Evolutionary conservation across 345 rosid genomes (phyloP).

Genomic region (Citrus hindsii): DNA sequence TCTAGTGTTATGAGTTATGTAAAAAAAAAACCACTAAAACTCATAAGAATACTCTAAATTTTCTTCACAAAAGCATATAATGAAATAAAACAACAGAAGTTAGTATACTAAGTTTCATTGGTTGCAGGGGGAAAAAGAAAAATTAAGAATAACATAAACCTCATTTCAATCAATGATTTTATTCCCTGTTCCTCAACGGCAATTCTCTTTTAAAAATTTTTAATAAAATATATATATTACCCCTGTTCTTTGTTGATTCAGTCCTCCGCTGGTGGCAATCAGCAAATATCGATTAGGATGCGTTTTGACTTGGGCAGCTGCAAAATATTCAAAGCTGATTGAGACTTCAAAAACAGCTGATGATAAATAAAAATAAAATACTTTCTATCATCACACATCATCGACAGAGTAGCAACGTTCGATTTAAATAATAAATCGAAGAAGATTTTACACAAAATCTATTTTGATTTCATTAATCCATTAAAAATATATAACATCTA

Average conservation of each 20-base stretch:
- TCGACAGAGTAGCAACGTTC: not conserved
- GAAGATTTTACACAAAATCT: not conserved
- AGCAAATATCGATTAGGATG: slow-evolving; percentile 59
- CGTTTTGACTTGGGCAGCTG: slow-evolving; percentile 52
- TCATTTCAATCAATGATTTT: not conserved
- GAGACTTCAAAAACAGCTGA: not conserved
- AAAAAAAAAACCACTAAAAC: not conserved
- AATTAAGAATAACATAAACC: not conserved
- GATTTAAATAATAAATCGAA: not conserved
- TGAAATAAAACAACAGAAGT: no score
- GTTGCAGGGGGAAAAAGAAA: not conserved
- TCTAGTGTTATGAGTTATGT: not conserved
- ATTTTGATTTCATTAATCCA: not conserved
- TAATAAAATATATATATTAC: slow-evolving; percentile 41
- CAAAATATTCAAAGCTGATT: slow-evolving; percentile 18
- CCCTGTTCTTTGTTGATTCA: slow-evolving; percentile 94
- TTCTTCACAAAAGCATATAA: not conserved
- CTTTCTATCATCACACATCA: not conserved
- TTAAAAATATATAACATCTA: not conserved
- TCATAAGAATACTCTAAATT: not conserved
- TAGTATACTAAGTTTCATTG: not conserved
- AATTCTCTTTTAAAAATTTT: no score
- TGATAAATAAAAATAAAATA: not conserved
- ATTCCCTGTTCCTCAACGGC: not conserved
- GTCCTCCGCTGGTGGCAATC: slow-evolving; percentile 92